Base-by-base conservation (phyloP, 2,329 filamentous ascomycete genomes). In the Botrytis squamosa region DNA sequence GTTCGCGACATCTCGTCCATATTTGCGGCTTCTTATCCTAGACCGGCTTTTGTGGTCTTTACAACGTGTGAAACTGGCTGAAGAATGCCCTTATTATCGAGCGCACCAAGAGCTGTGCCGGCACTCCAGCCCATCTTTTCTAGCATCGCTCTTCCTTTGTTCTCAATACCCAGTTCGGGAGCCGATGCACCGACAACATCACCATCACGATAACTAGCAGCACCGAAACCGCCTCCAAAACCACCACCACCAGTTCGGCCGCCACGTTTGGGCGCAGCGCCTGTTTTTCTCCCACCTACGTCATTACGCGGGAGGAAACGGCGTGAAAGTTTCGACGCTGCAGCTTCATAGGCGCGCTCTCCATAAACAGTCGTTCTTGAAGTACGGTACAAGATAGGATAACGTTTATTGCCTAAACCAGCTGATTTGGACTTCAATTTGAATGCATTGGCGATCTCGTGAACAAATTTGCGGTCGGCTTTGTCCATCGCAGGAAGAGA, bases 41-140 rank as follows among this genome's bases (percentile, higher is more conserved):
- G 83, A 3, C 96, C 96, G 36, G 93, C 92, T 81, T 94, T 97
- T 16, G 89, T 90, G 55, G 90, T 93, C 84, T 97, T 97, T 78
- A 99, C 92, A 40, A 96, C 89, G 76, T 97, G 95, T 40, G 90
- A 87, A 38, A 99, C 92, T 0, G 95, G 95, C 75, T 93, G 89
- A 76, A 97, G 83, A 70, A 97, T 96, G 46, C 96, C 96, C 82
- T 96, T 93, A 82, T 97, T 97, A 76, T 97, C 90, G 1, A 85
- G 81, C 18, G 93, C 89, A 70, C 96, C 96, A 1, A 99, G 86
- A 1, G 92, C 93, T 80, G 91, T 97, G 8, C 96, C 96, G 70
- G 87, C 91, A 75, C 89, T 92, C 95, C 96, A 99, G 5, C 96
- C 96, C 96, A 98, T 98, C 84, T 96, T 98, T 84, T 97, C 94